phyloP scores from a whole-genome alignment of 2,329 filamentous ascomycete species.

The Sporothrix schenckii region DNA sequence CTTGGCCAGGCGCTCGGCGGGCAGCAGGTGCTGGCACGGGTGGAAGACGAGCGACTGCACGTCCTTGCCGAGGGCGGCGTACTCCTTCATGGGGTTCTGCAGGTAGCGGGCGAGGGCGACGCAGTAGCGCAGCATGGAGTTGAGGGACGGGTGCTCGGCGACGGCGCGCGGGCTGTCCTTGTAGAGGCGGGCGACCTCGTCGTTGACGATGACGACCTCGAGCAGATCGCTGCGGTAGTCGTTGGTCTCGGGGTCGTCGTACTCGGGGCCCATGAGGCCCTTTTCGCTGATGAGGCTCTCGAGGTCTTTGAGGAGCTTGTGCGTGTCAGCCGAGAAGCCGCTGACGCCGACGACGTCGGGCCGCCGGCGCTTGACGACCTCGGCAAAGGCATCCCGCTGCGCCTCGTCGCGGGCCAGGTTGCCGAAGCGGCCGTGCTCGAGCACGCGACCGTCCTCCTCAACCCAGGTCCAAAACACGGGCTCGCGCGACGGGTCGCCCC shows the following conservation, averaged over 20 bases:
- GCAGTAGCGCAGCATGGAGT: slow-evolving; percentile 82
- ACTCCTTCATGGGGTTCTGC: slow-evolving; percentile 95
- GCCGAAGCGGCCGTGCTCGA: slow-evolving; percentile 84
- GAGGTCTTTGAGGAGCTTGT: slow-evolving; percentile 79
- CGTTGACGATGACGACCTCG: slow-evolving; percentile 89
- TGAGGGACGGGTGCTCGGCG: slow-evolving; percentile 78
- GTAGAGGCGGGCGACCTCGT: slow-evolving; percentile 95
- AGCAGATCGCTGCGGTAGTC: slow-evolving; percentile 77
- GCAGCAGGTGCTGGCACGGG: slow-evolving; percentile 83
- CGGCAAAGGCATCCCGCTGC: slow-evolving; percentile 71
- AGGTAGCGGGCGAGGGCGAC: slow-evolving; percentile 87
- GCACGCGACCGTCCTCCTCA: slow-evolving; percentile 85
- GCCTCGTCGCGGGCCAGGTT: slow-evolving; percentile 73
- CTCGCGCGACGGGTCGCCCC: slow-evolving; percentile 72
- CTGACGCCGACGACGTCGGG: slow-evolving; percentile 90
- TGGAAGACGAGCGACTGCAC: slow-evolving; percentile 86
- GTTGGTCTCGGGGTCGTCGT: slow-evolving; percentile 74
- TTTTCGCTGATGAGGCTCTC: slow-evolving; percentile 77
- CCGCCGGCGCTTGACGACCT: slow-evolving; percentile 75
- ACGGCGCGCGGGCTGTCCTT: slow-evolving; percentile 82
- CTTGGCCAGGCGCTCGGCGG: slow-evolving; percentile 82
- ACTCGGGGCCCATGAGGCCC: slow-evolving; percentile 77
- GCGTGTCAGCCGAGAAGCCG: slow-evolving; percentile 84
- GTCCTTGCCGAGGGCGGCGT: slow-evolving; percentile 87
- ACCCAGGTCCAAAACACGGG: slow-evolving; percentile 90